These are phyloP conservation scores for Malassezia obtusa DNA, from an alignment of 1,284 basidiomycete species.

Conservation along the genomic window DNA sequence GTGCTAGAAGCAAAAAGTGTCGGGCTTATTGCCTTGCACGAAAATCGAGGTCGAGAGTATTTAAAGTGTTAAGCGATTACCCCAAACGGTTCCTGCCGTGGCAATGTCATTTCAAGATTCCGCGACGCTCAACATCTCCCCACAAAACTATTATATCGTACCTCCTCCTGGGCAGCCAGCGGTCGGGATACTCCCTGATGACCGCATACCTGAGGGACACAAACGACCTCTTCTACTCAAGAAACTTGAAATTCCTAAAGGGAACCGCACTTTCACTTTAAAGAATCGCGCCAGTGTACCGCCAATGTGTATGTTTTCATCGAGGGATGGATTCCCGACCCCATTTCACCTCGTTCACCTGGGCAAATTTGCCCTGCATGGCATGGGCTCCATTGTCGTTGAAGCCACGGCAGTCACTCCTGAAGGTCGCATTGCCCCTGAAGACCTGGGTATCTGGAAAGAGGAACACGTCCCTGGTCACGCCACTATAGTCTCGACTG, in stretches of 20 bases:
- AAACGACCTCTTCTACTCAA: conserved; percentile 32
- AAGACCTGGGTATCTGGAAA: conserved; percentile 63
- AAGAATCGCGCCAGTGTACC: conserved; percentile 39
- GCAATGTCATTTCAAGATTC: too few species aligned
- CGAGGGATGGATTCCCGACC: conserved; percentile 31
- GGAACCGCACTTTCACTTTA: conserved; percentile 17
- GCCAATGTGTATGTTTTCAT: conserved; percentile 44
- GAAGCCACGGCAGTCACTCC: conserved; percentile 55
- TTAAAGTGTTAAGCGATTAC: too few species aligned
- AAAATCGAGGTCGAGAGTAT: too few species aligned
- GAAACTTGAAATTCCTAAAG: conserved; percentile 21
- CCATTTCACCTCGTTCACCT: conserved; percentile 44
- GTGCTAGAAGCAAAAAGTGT: too few species aligned
- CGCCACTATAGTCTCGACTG: conserved; percentile 63
- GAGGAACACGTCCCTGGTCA: conserved; percentile 63
- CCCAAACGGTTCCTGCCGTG: too few species aligned
- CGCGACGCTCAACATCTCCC: background rate
- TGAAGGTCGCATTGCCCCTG: conserved; percentile 65
- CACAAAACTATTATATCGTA: background rate
- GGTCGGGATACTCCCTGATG: conserved; percentile 18
- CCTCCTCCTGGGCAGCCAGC: background rate
- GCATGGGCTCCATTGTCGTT: conserved; percentile 38
- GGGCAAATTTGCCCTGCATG: conserved; percentile 41
- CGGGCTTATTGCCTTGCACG: too few species aligned
- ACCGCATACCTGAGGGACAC: conserved; percentile 24